Evolutionary conservation across 805 yeast species (phyloP), one percentile per base, ranked within the genome.

Genomic region (Yamadazyma philogaea): DNA sequence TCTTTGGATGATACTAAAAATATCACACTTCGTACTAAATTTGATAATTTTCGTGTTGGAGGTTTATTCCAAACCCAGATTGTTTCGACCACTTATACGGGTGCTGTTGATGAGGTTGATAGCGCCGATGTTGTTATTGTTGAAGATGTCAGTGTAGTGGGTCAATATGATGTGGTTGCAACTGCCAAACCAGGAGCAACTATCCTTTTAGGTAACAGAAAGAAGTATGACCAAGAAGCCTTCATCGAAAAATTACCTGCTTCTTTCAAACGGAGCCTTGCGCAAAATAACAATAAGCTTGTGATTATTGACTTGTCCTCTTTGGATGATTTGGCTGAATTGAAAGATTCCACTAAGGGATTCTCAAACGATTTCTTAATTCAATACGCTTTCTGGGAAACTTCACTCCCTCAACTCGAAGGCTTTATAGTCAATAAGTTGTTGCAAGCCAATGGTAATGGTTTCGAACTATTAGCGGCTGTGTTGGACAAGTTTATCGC

Each of bases 361-460:
- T 81, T 89, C 59, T 79, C 93, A 3, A 72, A 73, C 24, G 75
- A 81, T 30, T 82, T 89, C 60, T 87, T 88, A 38, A 66, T 79
- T 44, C 96, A 89, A 66, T 78, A 84, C 32, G 87, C 82, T 0
- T 84, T 87, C 71, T 88, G 96, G 95, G 75, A 75, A 46, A 68
- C 75, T 33, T 77, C 85, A 6, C 78, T 74, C 48, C 86, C 88
- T 12, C 74, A 74, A 30, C 70, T 80, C 34, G 75, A 75, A 26
- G 82, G 81, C 37, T 81, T 81, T 27, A 73, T 84, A 50, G 88
- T 86, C 46, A 81, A 87, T 63, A 82, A 83, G 60, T 78, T 88
- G 53, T 79, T 84, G 64, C 87, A 83, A 59, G 82, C 93, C 12
- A 84, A 84, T 47, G 93, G 95, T 39, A 76, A 84, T 39, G 88